Evolutionary conservation across 345 rosid species (phyloP).

Genomic region (Brassica cretica): DNA sequence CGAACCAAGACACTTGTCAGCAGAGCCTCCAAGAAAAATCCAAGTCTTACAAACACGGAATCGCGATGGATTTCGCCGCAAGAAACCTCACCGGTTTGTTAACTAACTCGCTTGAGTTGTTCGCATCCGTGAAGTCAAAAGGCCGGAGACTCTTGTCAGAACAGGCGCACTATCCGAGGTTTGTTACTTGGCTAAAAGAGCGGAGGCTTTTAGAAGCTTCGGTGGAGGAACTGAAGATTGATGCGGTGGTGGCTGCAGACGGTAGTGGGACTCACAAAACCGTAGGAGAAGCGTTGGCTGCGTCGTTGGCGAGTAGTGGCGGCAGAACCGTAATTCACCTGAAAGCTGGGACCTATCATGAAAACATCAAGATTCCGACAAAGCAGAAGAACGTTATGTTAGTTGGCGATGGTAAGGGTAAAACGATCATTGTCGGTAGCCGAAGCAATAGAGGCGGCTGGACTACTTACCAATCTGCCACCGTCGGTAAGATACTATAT

Average conservation of each 20-base stretch:
- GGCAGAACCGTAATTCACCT: slow-evolving; percentile 52
- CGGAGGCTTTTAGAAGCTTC: slow-evolving; percentile 53
- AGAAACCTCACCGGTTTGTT: slow-evolving; percentile 41
- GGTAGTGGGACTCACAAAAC: slow-evolving; percentile 59
- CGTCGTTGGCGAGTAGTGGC: slow-evolving; percentile 33
- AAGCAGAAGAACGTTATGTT: slow-evolving; percentile 58
- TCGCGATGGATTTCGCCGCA: slow-evolving; percentile 29
- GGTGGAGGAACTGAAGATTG: slow-evolving; percentile 41
- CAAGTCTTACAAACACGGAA: slow-evolving; percentile 5
- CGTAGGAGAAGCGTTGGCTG: slow-evolving; percentile 43
- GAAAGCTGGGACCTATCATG: slow-evolving; percentile 57
- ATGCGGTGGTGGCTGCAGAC: slow-evolving; percentile 56
- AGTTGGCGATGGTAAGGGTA: slow-evolving; percentile 63
- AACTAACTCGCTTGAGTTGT: slow-evolving; percentile 42
- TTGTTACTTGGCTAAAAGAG: slow-evolving; percentile 26
- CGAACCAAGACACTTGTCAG: slow-evolving; percentile 56
- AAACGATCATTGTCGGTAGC: slow-evolving; percentile 47
- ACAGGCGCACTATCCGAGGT: slow-evolving; percentile 28
- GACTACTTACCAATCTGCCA: slow-evolving; percentile 52
- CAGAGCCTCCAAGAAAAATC: slow-evolving; percentile 43
- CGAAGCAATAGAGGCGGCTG: slow-evolving; percentile 46
- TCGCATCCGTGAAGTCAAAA: slow-evolving; percentile 27
- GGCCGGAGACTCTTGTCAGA: slow-evolving; percentile 13
- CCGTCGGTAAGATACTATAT: slow-evolving; percentile 46
- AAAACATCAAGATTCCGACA: slow-evolving; percentile 47